Percentiles rank a stretch among this genome's conserved stretches.
phyloP scores from a whole-genome alignment of 176 grass and related monocot genomes.

The barley (Hordeum vulgare) region DNA sequence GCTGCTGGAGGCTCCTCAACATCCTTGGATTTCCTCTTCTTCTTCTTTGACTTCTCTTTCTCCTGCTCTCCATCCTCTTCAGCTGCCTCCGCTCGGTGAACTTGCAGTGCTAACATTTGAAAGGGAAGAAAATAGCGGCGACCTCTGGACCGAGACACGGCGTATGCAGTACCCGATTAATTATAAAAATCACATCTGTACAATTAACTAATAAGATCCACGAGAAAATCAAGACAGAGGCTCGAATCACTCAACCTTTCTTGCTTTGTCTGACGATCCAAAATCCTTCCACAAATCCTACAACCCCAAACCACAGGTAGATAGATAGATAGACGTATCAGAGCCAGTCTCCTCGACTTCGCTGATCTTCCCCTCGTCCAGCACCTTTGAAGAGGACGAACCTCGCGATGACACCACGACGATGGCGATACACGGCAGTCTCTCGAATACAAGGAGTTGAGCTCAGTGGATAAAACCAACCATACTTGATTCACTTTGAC shows the following conservation, averaged over 20 bases:
- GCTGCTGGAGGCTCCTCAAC: neutral
- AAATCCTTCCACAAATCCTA: slow-evolving; percentile 82
- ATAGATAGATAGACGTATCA: neutral
- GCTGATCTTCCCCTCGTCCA: slow-evolving; percentile 68
- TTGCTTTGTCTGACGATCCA: slow-evolving; percentile 45
- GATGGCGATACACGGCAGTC: too few relatives aligned
- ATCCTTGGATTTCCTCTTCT: slow-evolving; percentile 31
- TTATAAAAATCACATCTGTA: neutral
- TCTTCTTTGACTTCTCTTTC: slow-evolving; percentile 44
- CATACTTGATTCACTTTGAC: neutral
- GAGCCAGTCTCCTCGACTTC: slow-evolving; percentile 51
- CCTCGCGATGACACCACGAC: slow-evolving; percentile 24
- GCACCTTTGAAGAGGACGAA: slow-evolving; percentile 92
- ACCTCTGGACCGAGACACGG: neutral
- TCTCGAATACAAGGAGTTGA: neutral
- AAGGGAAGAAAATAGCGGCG: neutral
- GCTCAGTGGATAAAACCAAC: neutral
- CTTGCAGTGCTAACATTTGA: neutral
- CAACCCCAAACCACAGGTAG: neutral
- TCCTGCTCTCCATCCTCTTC: neutral
- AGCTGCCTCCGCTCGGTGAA: neutral
- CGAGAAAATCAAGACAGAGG: neutral
- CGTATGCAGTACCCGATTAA: neutral
- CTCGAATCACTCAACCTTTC: slow-evolving; percentile 35
- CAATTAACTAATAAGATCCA: neutral